These are phyloP conservation scores for Cercospora canescens DNA, from an alignment of 2,329 filamentous ascomycete genomes.

Conservation along the genomic window DNA sequence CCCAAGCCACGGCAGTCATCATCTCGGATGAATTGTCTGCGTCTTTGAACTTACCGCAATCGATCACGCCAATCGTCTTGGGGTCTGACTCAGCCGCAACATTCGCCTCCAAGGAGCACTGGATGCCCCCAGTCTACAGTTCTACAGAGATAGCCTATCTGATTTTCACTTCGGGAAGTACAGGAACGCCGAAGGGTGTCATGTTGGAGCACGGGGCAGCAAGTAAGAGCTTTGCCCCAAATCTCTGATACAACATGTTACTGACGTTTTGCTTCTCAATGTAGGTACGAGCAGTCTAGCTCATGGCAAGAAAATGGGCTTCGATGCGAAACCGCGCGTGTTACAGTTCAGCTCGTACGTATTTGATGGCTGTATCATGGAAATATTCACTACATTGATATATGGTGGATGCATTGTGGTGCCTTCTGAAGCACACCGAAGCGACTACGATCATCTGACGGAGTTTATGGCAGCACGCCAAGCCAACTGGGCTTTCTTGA, in stretches of 20 bases:
- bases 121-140: neutral
- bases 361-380: slow-evolving; percentile 37
- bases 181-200: slow-evolving; percentile 24
- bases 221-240: neutral
- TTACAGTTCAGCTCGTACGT: neutral
- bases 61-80: neutral
- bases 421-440: neutral
- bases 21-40: neutral
- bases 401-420: slow-evolving; percentile 8
- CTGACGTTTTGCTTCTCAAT: neutral
- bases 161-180: slow-evolving; percentile 22
- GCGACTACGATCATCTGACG: neutral
- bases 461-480: neutral
- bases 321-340: neutral
- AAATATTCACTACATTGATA: slow-evolving; percentile 33
- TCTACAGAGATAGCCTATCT: slow-evolving; percentile 11
- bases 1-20: neutral
- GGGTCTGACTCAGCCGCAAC: neutral
- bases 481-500: slow-evolving; percentile 9
- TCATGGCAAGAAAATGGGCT: neutral
- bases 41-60: neutral
- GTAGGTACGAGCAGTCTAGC: neutral
- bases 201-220: slow-evolving; percentile 18
- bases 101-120: neutral
- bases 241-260: neutral